These are phyloP conservation scores for Phialophora chinensis DNA, from an alignment of 2,329 filamentous ascomycete species.

Conservation along the genomic window DNA sequence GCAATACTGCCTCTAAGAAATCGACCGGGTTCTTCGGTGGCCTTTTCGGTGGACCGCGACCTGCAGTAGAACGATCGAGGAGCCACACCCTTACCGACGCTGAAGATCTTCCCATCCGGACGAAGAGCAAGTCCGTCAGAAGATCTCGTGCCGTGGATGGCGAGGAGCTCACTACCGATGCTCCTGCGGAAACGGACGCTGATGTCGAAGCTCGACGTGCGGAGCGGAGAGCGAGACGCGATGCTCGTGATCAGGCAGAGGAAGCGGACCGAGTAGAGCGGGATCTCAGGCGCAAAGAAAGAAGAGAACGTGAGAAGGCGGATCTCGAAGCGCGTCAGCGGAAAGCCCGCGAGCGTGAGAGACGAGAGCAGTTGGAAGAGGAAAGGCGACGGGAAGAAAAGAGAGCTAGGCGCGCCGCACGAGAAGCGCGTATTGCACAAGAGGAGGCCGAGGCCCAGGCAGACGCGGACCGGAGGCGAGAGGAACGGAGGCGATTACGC, in stretches of 20 bases:
- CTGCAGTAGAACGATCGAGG: slow-evolving; percentile 41
- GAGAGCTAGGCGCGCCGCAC: slow-evolving; percentile 58
- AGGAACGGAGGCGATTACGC: slow-evolving; percentile 40
- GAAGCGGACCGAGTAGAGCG: slow-evolving; percentile 44
- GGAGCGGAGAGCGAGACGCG: slow-evolving; percentile 64
- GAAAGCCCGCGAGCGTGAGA: slow-evolving; percentile 50
- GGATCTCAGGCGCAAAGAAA: slow-evolving; percentile 47
- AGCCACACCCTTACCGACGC: slow-evolving; percentile 36
- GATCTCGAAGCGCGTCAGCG: slow-evolving; percentile 61
- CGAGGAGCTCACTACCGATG: slow-evolving; percentile 55
- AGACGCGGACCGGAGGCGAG: slow-evolving; percentile 49
- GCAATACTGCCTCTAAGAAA: slow-evolving; percentile 68
- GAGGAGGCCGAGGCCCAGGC: slow-evolving; percentile 44
- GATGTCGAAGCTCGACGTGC: slow-evolving; percentile 68
- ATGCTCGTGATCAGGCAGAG: slow-evolving; percentile 50
- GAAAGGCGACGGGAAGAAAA: slow-evolving; percentile 63
- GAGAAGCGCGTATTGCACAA: slow-evolving; percentile 43
- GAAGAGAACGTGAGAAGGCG: slow-evolving; percentile 59
- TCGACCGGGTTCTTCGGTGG: slow-evolving; percentile 62
- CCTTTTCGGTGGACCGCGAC: slow-evolving; percentile 67
- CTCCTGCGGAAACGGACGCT: slow-evolving; percentile 58
- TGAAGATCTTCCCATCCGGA: slow-evolving; percentile 38
- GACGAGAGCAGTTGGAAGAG: slow-evolving; percentile 64
- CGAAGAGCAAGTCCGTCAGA: slow-evolving; percentile 47
- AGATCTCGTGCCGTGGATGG: slow-evolving; percentile 56